Evolutionary conservation across 78 protist species (phyloP), one percentile per base, ranked within the genome.

Genomic region (Cyanophora paradoxa): DNA sequence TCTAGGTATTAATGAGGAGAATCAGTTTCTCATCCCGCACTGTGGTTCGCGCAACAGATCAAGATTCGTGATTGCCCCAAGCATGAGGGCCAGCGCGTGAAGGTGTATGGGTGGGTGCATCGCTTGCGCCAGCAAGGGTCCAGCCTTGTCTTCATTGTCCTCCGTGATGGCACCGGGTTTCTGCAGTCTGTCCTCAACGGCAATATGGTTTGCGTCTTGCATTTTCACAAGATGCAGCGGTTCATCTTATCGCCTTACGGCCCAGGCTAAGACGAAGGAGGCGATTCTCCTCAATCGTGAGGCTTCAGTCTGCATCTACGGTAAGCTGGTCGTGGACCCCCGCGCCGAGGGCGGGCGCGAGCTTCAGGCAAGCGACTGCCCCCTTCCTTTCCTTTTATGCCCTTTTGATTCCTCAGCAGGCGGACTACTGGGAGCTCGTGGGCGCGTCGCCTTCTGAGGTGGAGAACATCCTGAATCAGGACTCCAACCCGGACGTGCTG

Each of bases 131-230:
- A 48, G 11, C 80, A 74, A 37, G 81, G 84, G 36, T 77, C 67
- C 58, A 69, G 44, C 64, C 48, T 93, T 37, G n/a, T n/a, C n/a
- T 95, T 95, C 73, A n/a, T 95, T 8, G 86, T 81, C 30, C 77
- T 95, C 26, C 79, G 98, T 30, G 98, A 95, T 64, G 98, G 98
- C 48, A 84, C 96, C 56, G 95, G 94, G 34, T 88, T 34, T 70
- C 70, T 90, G 48, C 98, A 93, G 77, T 42, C 76, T 16, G 89
- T 89, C 44, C 82, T 87, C 31, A 72, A 2, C 52, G 92, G 75
- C 14, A 19, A 63, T 14, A 28, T 87, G 50, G 80, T 54, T 11
- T 0, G 71, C 62, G 17, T 4, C 46, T 19, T 62, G 86, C 66
- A 30, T 63, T 69, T 20, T 40, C 44, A 11, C 75, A 66, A 41